These are phyloP conservation scores for Pachyrhizus erosus DNA, from an alignment of 306 rosid species.

Conservation along the genomic window DNA sequence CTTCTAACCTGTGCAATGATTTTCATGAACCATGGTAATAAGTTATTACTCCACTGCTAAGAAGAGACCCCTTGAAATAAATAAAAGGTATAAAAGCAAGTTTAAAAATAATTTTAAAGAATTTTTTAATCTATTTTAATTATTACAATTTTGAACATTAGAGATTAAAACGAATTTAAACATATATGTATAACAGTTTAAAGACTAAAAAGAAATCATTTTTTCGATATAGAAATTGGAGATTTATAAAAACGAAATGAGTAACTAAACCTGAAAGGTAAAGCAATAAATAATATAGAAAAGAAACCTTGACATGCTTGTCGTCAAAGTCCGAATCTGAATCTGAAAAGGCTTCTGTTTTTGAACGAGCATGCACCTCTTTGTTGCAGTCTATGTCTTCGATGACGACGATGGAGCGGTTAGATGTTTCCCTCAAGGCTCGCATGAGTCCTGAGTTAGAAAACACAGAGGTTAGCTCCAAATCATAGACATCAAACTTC, in stretches of 20 bases:
- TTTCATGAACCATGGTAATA: not conserved
- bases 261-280: too few relatives aligned
- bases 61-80: not conserved
- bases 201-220: too few relatives aligned
- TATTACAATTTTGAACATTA: too few relatives aligned
- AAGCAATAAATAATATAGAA: not conserved
- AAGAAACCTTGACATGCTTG: conserved; percentile 16
- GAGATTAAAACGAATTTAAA: too few relatives aligned
- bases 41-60: not conserved
- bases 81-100: too few relatives aligned
- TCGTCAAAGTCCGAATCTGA: not conserved
- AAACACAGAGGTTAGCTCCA: conserved; percentile 34
- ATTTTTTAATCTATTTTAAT: too few relatives aligned
- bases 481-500: conserved; percentile 51
- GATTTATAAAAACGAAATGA: too few relatives aligned
- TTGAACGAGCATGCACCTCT: too few relatives aligned
- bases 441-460: conserved; percentile 42
- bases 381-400: too few relatives aligned
- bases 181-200: too few relatives aligned
- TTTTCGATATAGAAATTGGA: too few relatives aligned
- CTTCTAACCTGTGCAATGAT: not conserved
- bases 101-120: too few relatives aligned
- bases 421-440: conserved; percentile 16
- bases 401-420: conserved; percentile 44
- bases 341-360: not conserved